Evolutionary conservation across 352 stramenopile species (phyloP).

Genomic region (Phytophthora agathidicida): DNA sequence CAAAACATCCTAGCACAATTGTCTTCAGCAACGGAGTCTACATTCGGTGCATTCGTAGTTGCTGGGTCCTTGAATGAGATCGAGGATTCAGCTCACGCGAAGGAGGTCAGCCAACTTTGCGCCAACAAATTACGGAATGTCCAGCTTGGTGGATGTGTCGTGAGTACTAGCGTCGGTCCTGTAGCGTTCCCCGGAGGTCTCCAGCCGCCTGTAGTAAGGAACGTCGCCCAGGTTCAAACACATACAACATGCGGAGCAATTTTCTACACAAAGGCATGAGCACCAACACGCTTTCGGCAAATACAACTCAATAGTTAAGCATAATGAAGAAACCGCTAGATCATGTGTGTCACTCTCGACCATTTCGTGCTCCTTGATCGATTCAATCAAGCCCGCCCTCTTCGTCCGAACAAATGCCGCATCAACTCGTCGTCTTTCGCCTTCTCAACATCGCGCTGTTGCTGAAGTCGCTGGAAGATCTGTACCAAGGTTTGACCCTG

Average conservation of each 20-base stretch:
- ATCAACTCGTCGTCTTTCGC: slow-evolving; percentile 39
- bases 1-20: slow-evolving; percentile 2
- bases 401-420: slow-evolving; percentile 30
- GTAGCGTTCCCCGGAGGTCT: slow-evolving; percentile 34
- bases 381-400: background rate
- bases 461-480: slow-evolving; percentile 41
- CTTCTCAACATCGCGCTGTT: slow-evolving; percentile 35
- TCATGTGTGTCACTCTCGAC: background rate
- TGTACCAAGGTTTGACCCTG: slow-evolving; percentile 43
- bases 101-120: slow-evolving; percentile 32
- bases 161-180: slow-evolving; percentile 43
- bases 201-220: slow-evolving; percentile 1
- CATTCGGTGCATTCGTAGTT: slow-evolving; percentile 41
- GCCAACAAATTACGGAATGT: slow-evolving; percentile 27
- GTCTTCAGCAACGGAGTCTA: slow-evolving; percentile 4
- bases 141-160: slow-evolving; percentile 41
- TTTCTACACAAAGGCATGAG: slow-evolving; percentile 38
- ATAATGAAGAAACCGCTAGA: slow-evolving; percentile 11
- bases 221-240: slow-evolving; percentile 36
- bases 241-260: slow-evolving; percentile 56
- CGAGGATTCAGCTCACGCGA: slow-evolving; percentile 23
- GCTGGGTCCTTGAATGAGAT: slow-evolving; percentile 40
- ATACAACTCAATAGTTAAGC: slow-evolving; percentile 12
- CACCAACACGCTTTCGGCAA: background rate
- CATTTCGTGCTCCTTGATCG: background rate